Evolutionary conservation across 2,329 filamentous ascomycete genomes (phyloP).

Genomic region (Aspergillus pseudoterreus): DNA sequence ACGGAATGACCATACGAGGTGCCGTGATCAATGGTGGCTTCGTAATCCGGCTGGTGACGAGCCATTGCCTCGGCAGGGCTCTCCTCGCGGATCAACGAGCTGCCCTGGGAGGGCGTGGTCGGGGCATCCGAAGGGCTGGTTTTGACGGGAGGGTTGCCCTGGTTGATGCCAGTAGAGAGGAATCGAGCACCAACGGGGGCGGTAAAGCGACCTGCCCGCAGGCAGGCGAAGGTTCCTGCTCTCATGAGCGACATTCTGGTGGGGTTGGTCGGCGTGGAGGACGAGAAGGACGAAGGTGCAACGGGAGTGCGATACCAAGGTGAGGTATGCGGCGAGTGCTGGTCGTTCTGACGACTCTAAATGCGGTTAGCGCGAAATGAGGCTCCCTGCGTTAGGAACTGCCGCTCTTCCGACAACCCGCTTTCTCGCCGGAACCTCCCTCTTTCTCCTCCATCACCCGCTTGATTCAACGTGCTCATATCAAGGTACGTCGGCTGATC

Average conservation of each 20-base stretch:
- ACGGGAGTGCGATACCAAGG: slow-evolving; percentile 28
- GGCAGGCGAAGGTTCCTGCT: slow-evolving; percentile 41
- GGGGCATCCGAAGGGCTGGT: slow-evolving; percentile 46
- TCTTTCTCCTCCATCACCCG: slow-evolving; percentile 31
- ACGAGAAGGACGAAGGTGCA: slow-evolving; percentile 17
- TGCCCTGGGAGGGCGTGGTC: slow-evolving; percentile 32
- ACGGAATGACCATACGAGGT: slow-evolving; percentile 66
- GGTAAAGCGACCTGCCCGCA: slow-evolving; percentile 29
- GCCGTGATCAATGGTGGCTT: slow-evolving; percentile 75
- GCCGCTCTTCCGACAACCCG: slow-evolving; percentile 34
- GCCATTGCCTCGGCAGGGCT: slow-evolving; percentile 48
- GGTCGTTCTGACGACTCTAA: slow-evolving; percentile 29
- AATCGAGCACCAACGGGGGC: slow-evolving; percentile 36
- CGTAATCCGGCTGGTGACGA: slow-evolving; percentile 76
- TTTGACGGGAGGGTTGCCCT: slow-evolving; percentile 54
- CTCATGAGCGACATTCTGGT: slow-evolving; percentile 64
- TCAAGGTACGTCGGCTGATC: slow-evolving; percentile 26
- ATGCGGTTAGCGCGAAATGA: slow-evolving; percentile 33
- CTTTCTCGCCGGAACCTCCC: slow-evolving; percentile 32
- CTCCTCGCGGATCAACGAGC: slow-evolving; percentile 51
- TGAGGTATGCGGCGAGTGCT: slow-evolving; percentile 31
- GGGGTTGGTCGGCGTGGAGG: slow-evolving; percentile 15
- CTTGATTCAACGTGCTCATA: slow-evolving; percentile 31
- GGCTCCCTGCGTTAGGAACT: slow-evolving; percentile 22
- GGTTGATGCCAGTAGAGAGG: slow-evolving; percentile 33